Conservation (phyloP, 2,329 filamentous ascomycete species). For the Drechslerella stenobrocha region DNA sequence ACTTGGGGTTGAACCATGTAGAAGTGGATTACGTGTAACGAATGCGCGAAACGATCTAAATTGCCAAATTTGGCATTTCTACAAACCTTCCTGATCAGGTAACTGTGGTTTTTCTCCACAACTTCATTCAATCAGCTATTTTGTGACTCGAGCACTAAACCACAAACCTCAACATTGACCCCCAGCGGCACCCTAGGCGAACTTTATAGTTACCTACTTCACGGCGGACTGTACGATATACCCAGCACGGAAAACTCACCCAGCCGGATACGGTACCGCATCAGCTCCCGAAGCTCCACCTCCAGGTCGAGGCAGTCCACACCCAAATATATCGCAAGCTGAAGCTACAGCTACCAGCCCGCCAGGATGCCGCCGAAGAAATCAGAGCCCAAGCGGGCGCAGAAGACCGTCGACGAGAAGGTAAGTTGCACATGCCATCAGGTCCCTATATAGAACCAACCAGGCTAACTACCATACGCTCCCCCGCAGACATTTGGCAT, state of each 20-base stretch:
- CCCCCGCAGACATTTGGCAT: conserved; percentile 81
- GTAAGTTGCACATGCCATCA: not conserved
- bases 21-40: conserved; percentile 46
- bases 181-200: too few species aligned
- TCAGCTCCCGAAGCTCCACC: too few species aligned
- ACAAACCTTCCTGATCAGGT: conserved; percentile 3
- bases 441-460: not conserved
- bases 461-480: not conserved
- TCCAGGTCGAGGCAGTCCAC: not conserved
- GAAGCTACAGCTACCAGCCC: conserved; percentile 6
- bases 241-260: conserved; percentile 8
- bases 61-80: conserved; percentile 13
- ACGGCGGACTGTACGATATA: not conserved
- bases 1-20: not conserved
- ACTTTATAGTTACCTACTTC: too few species aligned
- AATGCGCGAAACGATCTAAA: conserved; percentile 24
- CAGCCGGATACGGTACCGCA: too few species aligned
- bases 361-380: conserved; percentile 53
- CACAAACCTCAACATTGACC: conserved; percentile 19
- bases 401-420: conserved; percentile 81
- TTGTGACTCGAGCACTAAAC: conserved; percentile 44
- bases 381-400: conserved; percentile 56
- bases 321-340: not conserved
- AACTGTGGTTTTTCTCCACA: conserved; percentile 19
- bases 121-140: conserved; percentile 5